Conservation (phyloP, 2,329 filamentous ascomycete species). For the Fusarium torreyae region DNA sequence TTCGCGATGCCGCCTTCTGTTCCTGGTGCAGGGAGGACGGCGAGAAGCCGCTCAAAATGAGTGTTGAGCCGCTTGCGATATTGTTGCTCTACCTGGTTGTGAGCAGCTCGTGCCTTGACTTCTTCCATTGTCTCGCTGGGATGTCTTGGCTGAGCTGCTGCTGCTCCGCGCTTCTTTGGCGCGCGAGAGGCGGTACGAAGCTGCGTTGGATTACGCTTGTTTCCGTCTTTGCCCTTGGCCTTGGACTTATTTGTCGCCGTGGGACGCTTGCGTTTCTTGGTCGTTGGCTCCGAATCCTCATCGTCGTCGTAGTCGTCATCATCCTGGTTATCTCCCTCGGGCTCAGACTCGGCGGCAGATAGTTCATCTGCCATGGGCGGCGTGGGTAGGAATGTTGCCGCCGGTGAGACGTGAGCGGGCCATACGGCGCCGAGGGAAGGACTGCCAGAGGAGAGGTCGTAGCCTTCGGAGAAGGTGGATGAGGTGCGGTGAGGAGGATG, state of each 20-base stretch:
- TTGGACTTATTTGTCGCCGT: constrained; percentile 14
- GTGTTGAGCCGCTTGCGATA: constrained; percentile 64
- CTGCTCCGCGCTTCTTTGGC: constrained; percentile 45
- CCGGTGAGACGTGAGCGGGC: constrained; percentile 45
- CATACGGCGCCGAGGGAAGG: constrained; percentile 40
- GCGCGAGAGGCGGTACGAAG: constrained; percentile 48
- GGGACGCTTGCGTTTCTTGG: constrained; percentile 41
- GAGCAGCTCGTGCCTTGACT: constrained; percentile 52
- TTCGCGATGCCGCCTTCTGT: constrained; percentile 51
- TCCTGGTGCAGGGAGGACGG: constrained; percentile 55
- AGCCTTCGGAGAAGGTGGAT: constrained; percentile 39
- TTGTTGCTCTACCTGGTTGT: constrained; percentile 65
- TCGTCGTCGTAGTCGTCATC: constrained; percentile 24
- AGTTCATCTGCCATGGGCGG: constrained; percentile 47
- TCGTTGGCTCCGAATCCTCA: constrained; percentile 24
- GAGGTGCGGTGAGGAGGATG: constrained; percentile 37
- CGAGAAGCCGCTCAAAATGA: constrained; percentile 62
- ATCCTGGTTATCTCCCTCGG: constrained; percentile 40
- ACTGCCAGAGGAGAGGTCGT: constrained; percentile 37
- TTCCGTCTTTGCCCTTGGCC: constrained; percentile 15
- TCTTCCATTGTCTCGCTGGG: constrained; percentile 47
- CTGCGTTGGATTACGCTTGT: constrained; percentile 41
- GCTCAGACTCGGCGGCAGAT: constrained; percentile 38
- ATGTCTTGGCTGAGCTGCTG: constrained; percentile 37
- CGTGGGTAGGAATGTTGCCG: constrained; percentile 45